Conservation (phyloP, 768 basidiomycete species). For the Boletus reticulatus region DNA sequence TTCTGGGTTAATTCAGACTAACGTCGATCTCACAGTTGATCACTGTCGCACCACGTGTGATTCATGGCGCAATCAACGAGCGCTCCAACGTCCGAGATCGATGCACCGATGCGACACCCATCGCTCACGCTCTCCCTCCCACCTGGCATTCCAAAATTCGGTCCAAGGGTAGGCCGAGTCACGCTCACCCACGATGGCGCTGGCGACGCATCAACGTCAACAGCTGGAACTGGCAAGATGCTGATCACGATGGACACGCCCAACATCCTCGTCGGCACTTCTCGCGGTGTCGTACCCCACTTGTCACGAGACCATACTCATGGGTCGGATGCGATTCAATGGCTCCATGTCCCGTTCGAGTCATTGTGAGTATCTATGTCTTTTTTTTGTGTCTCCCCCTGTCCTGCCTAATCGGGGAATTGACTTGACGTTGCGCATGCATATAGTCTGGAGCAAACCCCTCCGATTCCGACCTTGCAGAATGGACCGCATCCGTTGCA, state of each 20-base stretch:
- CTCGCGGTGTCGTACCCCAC: slow-evolving; percentile 74
- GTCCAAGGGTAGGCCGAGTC: slow-evolving; percentile 26
- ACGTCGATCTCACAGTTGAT: background rate
- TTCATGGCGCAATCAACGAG: slow-evolving; percentile 8
- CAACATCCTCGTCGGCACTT: slow-evolving; percentile 57
- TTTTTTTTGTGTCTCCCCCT: background rate
- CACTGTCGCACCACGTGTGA: background rate
- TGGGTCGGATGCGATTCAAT: slow-evolving; percentile 48
- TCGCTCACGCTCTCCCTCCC: slow-evolving; percentile 20
- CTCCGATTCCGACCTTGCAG: slow-evolving; percentile 65
- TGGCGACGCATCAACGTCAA: background rate
- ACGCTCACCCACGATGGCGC: slow-evolving; percentile 11
- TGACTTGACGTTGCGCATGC: background rate
- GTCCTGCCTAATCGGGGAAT: too few relatives aligned
- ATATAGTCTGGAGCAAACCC: slow-evolving; percentile 60
- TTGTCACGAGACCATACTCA: slow-evolving; percentile 61
- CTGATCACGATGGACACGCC: slow-evolving; percentile 55
- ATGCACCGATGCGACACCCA: background rate
- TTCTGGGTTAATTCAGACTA: background rate
- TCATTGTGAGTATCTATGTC: slow-evolving; percentile 61
- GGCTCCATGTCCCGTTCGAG: slow-evolving; percentile 76
- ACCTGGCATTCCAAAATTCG: slow-evolving; percentile 14
- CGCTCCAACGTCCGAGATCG: background rate
- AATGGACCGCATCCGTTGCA: slow-evolving; percentile 56
- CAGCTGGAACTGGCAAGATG: background rate